Base-by-base conservation (phyloP, 2,329 filamentous ascomycete genomes). In the Trichophyton schoenleinii region DNA sequence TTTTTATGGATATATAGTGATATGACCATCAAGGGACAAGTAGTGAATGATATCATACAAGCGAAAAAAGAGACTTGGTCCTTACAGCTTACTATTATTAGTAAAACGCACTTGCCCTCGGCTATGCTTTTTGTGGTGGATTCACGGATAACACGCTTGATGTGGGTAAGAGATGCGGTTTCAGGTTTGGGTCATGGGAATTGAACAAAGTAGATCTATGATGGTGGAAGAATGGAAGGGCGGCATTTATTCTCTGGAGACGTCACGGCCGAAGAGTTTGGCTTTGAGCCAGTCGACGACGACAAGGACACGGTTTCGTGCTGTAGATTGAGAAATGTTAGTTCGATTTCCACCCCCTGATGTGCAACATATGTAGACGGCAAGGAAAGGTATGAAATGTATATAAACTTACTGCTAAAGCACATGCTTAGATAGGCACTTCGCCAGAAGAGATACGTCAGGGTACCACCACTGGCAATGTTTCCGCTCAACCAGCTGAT, bases 381-480 rank as follows among this genome's bases (percentile, higher is more conserved):
- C 41, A 58, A 57, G 20, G 8, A 57, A 15, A 13, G 34, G 31
- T 11, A 18, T 31, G 25, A 57, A 52, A 18, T 18, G 18, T 18
- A 28, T 57, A 41, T 38, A 63, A 67, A 88, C 89, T 86, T 83
- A 94, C 90, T 91, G 85, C 91, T 97, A 77, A 99, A 99, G 84
- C 92, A 96, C 94, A 99, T 99, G 82, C 90, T 96, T 75, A 99
- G 80, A 77, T 99, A 99, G 61, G 92, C 94, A 72, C 89, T 95
- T 74, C 91, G 84, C 94, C 94, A 99, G 85, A 99, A 99, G 68
- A 96, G 83, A 79, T 95, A 99, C 61, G 94, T 99, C 77, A 97
- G 80, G 70, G 87, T 89, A 73, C 94, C 94, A 72, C 92, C 94
- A 53, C 87, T 89, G 64, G 94, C 92, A 69, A 99, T 83, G 80